phyloP scores from a whole-genome alignment of 164 flowering plant genomes.

The Sedum album region DNA sequence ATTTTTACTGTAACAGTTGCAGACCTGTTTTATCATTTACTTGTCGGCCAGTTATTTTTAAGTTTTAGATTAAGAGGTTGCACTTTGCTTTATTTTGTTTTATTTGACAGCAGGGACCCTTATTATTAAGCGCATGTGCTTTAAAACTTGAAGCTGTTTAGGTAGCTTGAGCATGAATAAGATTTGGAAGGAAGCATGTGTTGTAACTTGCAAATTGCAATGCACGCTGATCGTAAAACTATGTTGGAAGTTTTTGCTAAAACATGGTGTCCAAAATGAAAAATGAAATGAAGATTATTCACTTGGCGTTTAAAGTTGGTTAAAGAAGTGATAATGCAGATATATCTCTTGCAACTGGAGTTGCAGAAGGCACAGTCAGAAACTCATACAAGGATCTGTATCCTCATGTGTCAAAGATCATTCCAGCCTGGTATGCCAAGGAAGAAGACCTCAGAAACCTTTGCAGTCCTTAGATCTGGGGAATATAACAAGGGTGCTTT shows the following conservation, averaged over 20 bases:
- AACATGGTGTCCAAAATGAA: background rate
- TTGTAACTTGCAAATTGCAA: background rate
- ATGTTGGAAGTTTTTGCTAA: background rate
- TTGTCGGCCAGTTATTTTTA: background rate
- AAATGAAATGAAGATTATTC: background rate
- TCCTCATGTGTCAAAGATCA: conserved; percentile 49
- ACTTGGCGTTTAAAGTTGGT: background rate
- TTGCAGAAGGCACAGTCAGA: conserved; percentile 66
- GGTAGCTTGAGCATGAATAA: background rate
- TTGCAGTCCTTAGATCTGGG: conserved; percentile 39
- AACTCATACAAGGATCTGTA: conserved; percentile 62
- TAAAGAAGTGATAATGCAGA: conserved; percentile 31
- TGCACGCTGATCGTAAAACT: background rate
- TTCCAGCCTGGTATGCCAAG: conserved; percentile 64
- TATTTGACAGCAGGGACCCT: background rate
- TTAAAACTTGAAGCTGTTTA: background rate
- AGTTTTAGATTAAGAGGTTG: background rate
- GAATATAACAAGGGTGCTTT: conserved; percentile 5
- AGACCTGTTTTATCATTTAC: background rate
- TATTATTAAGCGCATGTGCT: background rate
- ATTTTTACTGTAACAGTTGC: background rate
- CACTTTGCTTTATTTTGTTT: background rate
- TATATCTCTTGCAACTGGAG: conserved; percentile 58
- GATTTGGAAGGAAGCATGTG: background rate
- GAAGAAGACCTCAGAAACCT: conserved; percentile 55